Conservation (phyloP, 2,329 filamentous ascomycete species). For the Colletotrichum acutatum region DNA sequence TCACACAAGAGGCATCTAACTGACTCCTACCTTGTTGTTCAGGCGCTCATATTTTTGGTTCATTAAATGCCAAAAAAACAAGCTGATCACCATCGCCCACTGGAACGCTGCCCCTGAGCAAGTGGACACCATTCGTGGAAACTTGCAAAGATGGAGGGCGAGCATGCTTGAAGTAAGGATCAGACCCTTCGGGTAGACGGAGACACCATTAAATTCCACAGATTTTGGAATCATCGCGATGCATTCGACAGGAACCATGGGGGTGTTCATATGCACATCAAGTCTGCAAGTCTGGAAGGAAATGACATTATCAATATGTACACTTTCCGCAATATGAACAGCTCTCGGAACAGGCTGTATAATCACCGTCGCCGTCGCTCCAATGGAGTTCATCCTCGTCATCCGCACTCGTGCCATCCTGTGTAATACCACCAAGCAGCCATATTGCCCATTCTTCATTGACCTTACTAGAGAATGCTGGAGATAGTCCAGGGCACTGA, state of each 20-base stretch:
- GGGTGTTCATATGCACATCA: neutral
- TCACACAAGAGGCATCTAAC: no score
- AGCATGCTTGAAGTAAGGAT: no score
- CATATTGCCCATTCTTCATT: conserved; percentile 10
- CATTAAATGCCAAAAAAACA: no score
- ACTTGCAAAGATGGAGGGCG: no score
- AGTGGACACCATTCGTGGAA: no score
- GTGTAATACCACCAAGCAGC: neutral
- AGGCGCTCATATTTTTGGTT: no score
- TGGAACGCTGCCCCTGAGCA: no score
- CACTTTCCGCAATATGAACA: conserved; percentile 36
- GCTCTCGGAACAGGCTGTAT: conserved; percentile 30
- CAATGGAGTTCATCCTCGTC: neutral
- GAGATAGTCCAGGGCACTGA: conserved; percentile 11
- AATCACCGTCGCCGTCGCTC: neutral
- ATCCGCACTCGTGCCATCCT: neutral
- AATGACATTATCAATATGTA: conserved; percentile 7
- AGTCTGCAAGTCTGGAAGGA: neutral
- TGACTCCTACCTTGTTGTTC: no score
- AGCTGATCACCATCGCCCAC: no score
- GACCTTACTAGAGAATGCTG: conserved; percentile 3
- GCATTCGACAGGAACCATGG: neutral
- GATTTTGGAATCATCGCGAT: neutral
- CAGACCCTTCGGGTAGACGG: no score
- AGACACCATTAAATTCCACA: no score